Evolutionary conservation across 164 flowering plant species (phyloP).

Genomic region (Umbellularia californica): DNA sequence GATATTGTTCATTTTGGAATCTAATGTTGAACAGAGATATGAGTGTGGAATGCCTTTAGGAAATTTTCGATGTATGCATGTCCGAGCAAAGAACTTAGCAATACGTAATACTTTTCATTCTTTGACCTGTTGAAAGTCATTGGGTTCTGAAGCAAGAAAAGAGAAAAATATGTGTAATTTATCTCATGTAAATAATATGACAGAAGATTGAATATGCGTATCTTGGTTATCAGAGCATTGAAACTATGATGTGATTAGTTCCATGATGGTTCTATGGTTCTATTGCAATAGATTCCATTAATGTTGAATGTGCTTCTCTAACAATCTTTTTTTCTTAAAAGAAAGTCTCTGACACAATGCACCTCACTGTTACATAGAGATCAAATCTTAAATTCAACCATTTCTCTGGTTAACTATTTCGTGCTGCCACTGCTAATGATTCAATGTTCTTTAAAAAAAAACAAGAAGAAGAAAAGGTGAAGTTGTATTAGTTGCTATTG

Average conservation of each 20-base stretch:
- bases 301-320: not conserved
- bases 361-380: no score
- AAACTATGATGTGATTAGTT: not conserved
- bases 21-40: not conserved
- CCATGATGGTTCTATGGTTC: not conserved
- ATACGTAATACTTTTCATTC: no score
- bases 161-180: not conserved
- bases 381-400: no score
- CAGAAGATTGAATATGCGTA: not conserved
- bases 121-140: no score
- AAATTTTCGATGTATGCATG: no score
- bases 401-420: no score
- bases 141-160: not conserved
- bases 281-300: not conserved
- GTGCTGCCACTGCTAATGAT: no score
- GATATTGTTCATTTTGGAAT: no score
- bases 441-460: no score
- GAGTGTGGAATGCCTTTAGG: not conserved
- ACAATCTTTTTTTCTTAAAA: not conserved
- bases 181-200: not conserved
- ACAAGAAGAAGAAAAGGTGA: no score
- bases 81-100: not conserved
- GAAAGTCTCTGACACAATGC: no score
- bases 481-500: no score
- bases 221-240: not conserved